Base-by-base conservation (phyloP, 2,329 filamentous ascomycete genomes). In the Clonostachys sp. region DNA sequence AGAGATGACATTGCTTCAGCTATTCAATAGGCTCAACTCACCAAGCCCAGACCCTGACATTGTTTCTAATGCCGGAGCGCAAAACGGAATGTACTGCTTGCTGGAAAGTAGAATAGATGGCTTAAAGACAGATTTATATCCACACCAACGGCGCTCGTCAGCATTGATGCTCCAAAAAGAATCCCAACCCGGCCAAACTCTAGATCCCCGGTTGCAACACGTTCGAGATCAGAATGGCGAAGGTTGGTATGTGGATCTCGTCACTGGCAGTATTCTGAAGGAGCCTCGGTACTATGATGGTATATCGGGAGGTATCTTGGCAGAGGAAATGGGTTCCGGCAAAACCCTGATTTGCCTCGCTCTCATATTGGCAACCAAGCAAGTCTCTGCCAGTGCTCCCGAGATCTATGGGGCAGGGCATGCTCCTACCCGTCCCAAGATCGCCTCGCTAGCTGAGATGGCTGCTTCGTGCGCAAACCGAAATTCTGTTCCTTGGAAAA, bases 291-390 rank as follows among this genome's bases (percentile, higher is more conserved):
- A 80, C 49, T 96, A 92, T 55, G 89, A 94, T 41, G 77, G 82
- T 24, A 78, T 84, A 6, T 75, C 78, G 49, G 91, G 91, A 34
- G 92, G 91, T 4, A 86, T 92, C 13, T 68, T 91, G 13, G 87
- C 87, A 0, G 89, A 94, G 59, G 85, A 88, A 53, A 91, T 91
- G 87, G 86, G 86, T 6, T 70, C 79, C 1, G 91, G 92, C 0
- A 97, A 96, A 69, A 96, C 92, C 0, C 67, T 96, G 24, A 95
- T 96, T 12, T 92, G 87, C 53, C 68, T 97, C 16, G 76, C 86
- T 7, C 68, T 90, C 3, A 83, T 96, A 38, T 71, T 95, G 24
- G 84, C 89, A 4, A 95, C 89, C 0, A 83, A 80, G 55, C 73
- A 83, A 34, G 78, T 91, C 51, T 78, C 83, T 12, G 80, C 89